Evolutionary conservation across 495 filamentous ascomycete species (phyloP), one percentile per base, ranked within the genome.

Genomic region (Aspergillus ellipticus): DNA sequence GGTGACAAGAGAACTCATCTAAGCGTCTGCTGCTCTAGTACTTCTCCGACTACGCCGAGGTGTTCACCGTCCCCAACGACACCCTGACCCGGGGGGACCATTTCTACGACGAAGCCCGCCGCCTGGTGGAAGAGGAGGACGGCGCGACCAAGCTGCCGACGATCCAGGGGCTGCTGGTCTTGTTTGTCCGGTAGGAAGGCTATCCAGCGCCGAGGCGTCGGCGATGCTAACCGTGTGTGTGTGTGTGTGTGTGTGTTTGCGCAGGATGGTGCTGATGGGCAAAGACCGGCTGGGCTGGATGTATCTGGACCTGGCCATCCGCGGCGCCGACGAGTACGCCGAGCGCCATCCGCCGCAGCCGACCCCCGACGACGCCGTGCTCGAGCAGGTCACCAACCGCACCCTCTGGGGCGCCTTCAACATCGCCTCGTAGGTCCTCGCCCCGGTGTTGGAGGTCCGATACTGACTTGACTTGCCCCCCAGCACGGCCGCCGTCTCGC

Each of bases 351-450:
- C 64, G 10, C 53, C 58, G 2, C 54, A 41, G 17, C 51, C 53
- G 6, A 11, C 31, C 0, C 31, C 56, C 13, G 48, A 31, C 19
- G 47, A 59, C 45, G 54, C 39, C 3, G 39, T 45, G 9, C 28
- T 42, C 39, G 59, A 66, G 42, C 51, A 55, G 26, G 65, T 57
- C 9, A 31, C 56, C 19, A 66, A 67, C 21, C 55, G 57, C 35
- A 60, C 64, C 0, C 55, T 74, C 0, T 74, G 69, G 69, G 71
- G 71, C 16, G 46, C 63, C 10, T 74, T 69, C 52, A 64, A 64
- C 57, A 48, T 74, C 45, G 59, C 57, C 11, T 53, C 64, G 71
- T 74, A 56, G 48, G 65, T 52, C n/a, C n/a, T n/a, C n/a, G n/a
- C n/a, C n/a, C n/a, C n/a, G n/a, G n/a, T n/a, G n/a, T n/a, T n/a